Evolutionary conservation across 2,329 filamentous ascomycete species (phyloP).

Genomic region (Sporothrix pseudoabietina): DNA sequence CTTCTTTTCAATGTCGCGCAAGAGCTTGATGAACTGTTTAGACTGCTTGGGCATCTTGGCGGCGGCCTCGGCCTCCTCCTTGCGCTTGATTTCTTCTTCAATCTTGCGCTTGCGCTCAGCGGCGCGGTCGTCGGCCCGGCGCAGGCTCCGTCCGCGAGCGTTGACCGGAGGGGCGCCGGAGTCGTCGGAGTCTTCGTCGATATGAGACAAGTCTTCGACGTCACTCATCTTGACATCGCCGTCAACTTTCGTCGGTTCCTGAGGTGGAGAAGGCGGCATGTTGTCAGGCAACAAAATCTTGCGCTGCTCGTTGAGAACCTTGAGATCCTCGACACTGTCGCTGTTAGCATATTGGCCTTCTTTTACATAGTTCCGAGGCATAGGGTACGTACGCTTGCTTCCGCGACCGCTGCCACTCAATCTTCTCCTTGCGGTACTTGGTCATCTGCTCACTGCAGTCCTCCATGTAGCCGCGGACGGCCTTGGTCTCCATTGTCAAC

Average conservation of each 20-base stretch:
- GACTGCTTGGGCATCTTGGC: constrained; percentile 74
- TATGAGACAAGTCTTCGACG: constrained; percentile 63
- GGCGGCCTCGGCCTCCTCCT: constrained; percentile 65
- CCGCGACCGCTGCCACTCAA: constrained; percentile 81
- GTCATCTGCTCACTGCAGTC: constrained; percentile 95
- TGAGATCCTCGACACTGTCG: constrained; percentile 68
- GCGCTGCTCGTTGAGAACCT: constrained; percentile 69
- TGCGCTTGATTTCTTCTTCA: constrained; percentile 67
- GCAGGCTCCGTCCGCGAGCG: constrained; percentile 57
- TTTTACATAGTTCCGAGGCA: too few relatives aligned
- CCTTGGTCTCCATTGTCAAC: constrained; percentile 82
- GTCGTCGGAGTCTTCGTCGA: constrained; percentile 65
- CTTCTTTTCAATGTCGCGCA: constrained; percentile 87
- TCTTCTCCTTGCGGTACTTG: constrained; percentile 90
- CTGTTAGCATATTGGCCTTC: constrained; percentile 38
- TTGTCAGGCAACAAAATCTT: constrained; percentile 75
- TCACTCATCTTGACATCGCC: constrained; percentile 65
- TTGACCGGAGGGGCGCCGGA: constrained; percentile 61
- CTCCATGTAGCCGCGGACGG: constrained; percentile 84
- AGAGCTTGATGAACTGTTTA: constrained; percentile 83
- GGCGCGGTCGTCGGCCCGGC: constrained; percentile 67
- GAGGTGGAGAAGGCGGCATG: constrained; percentile 63
- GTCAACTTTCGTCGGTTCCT: constrained; percentile 53
- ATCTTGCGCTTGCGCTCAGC: constrained; percentile 77
- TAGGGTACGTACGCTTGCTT: constrained; percentile 60